These are phyloP conservation scores for Lactarius hengduanensis DNA, from an alignment of 768 basidiomycete species.

Conservation along the genomic window DNA sequence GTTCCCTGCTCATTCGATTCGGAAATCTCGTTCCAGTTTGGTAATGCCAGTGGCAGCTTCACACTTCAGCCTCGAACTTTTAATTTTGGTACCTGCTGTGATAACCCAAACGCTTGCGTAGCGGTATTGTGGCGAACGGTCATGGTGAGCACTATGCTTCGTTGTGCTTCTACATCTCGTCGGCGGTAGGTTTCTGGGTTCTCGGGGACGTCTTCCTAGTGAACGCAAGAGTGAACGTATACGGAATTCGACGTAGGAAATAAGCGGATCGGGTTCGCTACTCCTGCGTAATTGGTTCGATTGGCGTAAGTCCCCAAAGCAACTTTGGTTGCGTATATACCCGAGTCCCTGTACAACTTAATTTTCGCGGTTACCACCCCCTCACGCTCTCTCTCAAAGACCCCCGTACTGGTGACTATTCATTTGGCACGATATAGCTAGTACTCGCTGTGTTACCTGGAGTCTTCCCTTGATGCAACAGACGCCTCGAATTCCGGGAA, in stretches of 20 bases:
- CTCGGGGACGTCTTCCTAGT: conserved; percentile 5
- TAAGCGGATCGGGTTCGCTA: conserved; percentile 21
- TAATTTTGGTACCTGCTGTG: conserved; percentile 35
- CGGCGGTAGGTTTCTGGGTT: conserved; percentile 2
- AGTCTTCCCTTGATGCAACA: no score
- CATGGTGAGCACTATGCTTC: neutral
- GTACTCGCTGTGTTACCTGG: no score
- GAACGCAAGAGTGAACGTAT: no score
- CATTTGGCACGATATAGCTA: no score
- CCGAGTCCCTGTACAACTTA: neutral
- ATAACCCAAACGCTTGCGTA: conserved; percentile 21
- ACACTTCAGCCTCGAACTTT: conserved; percentile 28
- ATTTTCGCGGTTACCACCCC: neutral
- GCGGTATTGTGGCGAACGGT: conserved; percentile 15
- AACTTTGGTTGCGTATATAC: neutral
- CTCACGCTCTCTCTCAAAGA: neutral
- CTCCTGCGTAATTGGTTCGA: neutral
- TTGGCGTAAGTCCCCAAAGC: neutral
- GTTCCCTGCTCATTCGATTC: conserved; percentile 28
- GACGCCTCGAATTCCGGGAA: no score
- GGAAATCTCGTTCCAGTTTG: conserved; percentile 34
- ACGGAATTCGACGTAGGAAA: conserved; percentile 18
- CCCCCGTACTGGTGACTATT: no score
- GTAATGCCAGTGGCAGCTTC: conserved; percentile 33
- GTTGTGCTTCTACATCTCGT: no score